These are phyloP conservation scores for Fusarium siculi DNA, from an alignment of 2,329 filamentous ascomycete species.

Conservation along the genomic window DNA sequence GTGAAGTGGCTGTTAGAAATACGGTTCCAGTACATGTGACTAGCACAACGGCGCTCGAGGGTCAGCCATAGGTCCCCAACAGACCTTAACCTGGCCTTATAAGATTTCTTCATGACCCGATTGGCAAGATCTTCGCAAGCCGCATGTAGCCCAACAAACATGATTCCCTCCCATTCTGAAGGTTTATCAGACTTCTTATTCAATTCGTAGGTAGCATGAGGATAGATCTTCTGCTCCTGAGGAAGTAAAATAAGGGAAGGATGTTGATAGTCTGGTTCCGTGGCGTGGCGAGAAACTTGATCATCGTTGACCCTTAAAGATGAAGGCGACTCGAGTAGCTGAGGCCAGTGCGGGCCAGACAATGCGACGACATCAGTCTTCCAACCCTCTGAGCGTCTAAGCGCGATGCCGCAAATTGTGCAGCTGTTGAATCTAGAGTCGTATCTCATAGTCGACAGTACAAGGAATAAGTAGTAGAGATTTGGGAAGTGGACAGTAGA, in stretches of 20 bases:
- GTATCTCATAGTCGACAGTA: neutral
- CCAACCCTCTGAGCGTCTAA: neutral
- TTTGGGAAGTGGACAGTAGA: neutral
- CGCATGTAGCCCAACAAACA: neutral
- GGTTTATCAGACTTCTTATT: neutral
- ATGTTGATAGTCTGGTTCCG: neutral
- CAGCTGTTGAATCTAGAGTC: neutral
- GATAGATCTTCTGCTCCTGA: neutral
- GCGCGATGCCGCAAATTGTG: conserved; percentile 4
- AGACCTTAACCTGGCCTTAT: neutral
- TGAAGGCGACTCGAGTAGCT: accelerated
- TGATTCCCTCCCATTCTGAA: neutral
- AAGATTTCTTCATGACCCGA: neutral
- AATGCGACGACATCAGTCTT: neutral
- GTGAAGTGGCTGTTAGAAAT: neutral
- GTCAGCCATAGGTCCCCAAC: neutral
- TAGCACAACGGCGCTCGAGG: conserved; percentile 3
- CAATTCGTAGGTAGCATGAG: neutral
- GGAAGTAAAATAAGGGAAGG: neutral
- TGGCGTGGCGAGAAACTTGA: neutral
- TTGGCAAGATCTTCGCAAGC: neutral
- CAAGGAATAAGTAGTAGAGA: neutral
- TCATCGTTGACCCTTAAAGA: neutral
- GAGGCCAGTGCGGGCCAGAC: conserved; percentile 5
- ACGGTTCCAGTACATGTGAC: no score